phyloP scores from a whole-genome alignment of 2,329 filamentous ascomycete genomes.

The Claviceps sp. region DNA sequence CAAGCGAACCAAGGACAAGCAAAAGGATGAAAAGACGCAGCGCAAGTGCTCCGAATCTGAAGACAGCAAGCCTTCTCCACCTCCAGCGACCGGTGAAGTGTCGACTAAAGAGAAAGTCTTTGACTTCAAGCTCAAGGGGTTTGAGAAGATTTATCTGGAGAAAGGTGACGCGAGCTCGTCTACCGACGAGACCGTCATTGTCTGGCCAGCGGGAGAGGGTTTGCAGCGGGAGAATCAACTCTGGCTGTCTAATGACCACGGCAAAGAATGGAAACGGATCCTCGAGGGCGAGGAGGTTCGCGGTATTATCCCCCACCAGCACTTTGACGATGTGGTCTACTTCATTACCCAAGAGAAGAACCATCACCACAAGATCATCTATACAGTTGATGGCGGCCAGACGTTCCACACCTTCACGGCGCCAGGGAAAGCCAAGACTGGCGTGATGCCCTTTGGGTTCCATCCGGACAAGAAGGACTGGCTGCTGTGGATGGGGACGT shows the following conservation, averaged over 20 bases:
- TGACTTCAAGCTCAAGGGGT: conserved; percentile 36
- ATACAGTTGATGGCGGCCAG: conserved; percentile 67
- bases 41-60: conserved; percentile 56
- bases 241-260: conserved; percentile 71
- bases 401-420: conserved; percentile 62
- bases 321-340: conserved; percentile 75
- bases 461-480: conserved; percentile 78
- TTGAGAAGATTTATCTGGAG: conserved; percentile 64
- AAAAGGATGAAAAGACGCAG: conserved; percentile 62
- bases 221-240: conserved; percentile 40
- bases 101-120: conserved; percentile 48
- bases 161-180: conserved; percentile 49
- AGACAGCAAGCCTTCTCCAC: conserved; percentile 23
- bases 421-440: conserved; percentile 36
- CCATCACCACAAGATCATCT: conserved; percentile 46
- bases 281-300: conserved; percentile 57
- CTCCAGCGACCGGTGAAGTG: conserved; percentile 54
- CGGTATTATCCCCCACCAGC: conserved; percentile 61
- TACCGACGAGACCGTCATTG: conserved; percentile 59
- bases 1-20: conserved; percentile 42
- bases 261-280: conserved; percentile 67
- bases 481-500: conserved; percentile 78
- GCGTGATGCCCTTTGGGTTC: conserved; percentile 49
- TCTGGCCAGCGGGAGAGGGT: conserved; percentile 29
- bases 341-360: conserved; percentile 52